Evolutionary conservation across 2,329 filamentous ascomycete species (phyloP).

Genomic region (Colletotrichum musicola): DNA sequence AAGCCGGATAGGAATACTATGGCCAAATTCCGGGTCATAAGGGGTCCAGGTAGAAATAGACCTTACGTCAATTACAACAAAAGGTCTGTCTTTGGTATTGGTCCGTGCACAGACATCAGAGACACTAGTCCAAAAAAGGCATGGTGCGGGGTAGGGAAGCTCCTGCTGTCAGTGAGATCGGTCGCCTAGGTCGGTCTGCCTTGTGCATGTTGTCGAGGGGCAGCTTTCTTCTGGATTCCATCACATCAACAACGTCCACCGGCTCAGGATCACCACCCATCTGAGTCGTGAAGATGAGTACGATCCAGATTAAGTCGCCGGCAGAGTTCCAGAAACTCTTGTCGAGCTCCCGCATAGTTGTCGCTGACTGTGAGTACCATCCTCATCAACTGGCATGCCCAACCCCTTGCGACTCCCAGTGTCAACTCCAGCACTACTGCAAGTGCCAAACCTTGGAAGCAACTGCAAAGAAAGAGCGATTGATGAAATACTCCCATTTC

Average conservation of each 20-base stretch:
- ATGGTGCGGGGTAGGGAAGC: constrained; percentile 38
- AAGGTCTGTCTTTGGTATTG: not conserved
- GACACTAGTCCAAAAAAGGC: constrained; percentile 29
- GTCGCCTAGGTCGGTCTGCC: constrained; percentile 10
- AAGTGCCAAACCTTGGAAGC: not conserved
- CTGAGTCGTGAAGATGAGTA: constrained; percentile 46
- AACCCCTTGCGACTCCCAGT: constrained; percentile 40
- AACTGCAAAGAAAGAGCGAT: not conserved
- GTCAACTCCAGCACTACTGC: not conserved
- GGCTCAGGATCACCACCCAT: constrained; percentile 6
- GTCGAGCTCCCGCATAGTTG: constrained; percentile 80
- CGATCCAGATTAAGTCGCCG: constrained; percentile 56
- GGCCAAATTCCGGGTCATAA: too few species aligned
- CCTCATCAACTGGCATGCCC: not conserved
- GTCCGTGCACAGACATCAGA: not conserved
- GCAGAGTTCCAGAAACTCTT: constrained; percentile 78
- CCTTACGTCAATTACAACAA: not conserved
- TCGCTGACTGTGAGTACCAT: constrained; percentile 83
- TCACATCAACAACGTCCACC: constrained; percentile 30
- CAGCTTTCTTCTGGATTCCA: constrained; percentile 34
- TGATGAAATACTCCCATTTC: not conserved
- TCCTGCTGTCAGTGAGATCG: constrained; percentile 14
- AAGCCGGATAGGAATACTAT: too few species aligned
- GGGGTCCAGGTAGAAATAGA: too few species aligned
- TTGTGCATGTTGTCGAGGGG: constrained; percentile 21